Conservation (phyloP, 2,329 filamentous ascomycete genomes). For the Cylindrodendrum hubeiense region DNA sequence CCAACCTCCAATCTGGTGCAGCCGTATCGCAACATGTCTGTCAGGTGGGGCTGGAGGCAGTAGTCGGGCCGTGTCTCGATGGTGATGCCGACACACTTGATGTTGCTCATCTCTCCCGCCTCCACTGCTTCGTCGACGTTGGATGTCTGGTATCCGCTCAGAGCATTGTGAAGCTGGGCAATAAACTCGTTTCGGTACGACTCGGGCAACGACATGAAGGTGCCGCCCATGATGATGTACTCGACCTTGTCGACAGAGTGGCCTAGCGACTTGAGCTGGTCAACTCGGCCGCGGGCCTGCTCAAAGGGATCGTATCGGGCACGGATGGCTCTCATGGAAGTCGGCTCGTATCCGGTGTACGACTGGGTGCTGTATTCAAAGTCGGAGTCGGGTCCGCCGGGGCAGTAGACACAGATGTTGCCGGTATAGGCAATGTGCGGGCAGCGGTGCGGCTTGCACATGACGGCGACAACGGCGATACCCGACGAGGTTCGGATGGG, state of each 20-base stretch:
- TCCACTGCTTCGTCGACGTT: constrained; percentile 96
- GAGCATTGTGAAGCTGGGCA: constrained; percentile 93
- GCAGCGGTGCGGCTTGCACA: constrained; percentile 99
- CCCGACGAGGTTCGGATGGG: constrained; percentile 96
- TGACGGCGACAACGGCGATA: constrained; percentile 97
- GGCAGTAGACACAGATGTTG: constrained; percentile 99
- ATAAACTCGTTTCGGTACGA: constrained; percentile 95
- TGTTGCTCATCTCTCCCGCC: constrained; percentile 94
- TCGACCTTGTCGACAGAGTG: constrained; percentile 99
- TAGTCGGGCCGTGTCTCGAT: constrained; percentile 98
- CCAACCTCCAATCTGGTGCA: constrained; percentile 95
- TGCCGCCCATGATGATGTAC: constrained; percentile 99
- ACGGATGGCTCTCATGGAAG: constrained; percentile 97
- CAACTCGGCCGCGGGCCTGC: constrained; percentile 93
- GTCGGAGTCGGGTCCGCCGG: constrained; percentile 96
- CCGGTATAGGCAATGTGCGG: constrained; percentile 98
- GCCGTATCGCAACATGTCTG: constrained; percentile 96
- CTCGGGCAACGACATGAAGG: constrained; percentile 95
- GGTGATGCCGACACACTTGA: constrained; percentile 98
- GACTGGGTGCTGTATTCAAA: constrained; percentile 99
- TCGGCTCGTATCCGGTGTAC: constrained; percentile 98
- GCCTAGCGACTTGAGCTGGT: constrained; percentile 94
- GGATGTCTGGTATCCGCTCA: constrained; percentile 94
- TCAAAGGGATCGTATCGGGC: constrained; percentile 98
- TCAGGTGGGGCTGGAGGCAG: constrained; percentile 94